Percentiles rank a stretch among this genome's conserved stretches.
These are phyloP conservation scores for Scedosporium dehoogii DNA, from an alignment of 2,329 filamentous ascomycete species.

Conservation along the genomic window DNA sequence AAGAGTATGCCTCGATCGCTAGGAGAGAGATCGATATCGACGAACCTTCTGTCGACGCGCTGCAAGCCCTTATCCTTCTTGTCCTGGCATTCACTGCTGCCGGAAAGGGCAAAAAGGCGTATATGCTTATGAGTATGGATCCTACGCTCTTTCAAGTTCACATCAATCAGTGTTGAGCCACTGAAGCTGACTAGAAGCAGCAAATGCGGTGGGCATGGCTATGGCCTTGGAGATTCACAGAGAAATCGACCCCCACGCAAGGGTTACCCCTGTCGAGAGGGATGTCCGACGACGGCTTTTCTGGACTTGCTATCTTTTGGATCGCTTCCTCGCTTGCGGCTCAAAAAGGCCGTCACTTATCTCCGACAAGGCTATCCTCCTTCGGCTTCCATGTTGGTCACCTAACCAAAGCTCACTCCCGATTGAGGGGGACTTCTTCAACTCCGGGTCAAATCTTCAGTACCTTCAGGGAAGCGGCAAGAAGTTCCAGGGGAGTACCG, in stretches of 20 bases:
- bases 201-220: constrained; percentile 70
- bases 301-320: constrained; percentile 81
- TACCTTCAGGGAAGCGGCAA: constrained; percentile 59
- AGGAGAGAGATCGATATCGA: constrained; percentile 66
- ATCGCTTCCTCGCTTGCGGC: constrained; percentile 72
- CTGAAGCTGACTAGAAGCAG: constrained; percentile 34
- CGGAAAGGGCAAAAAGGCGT: constrained; percentile 74
- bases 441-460: constrained; percentile 67
- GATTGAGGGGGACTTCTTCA: constrained; percentile 72
- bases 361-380: constrained; percentile 62
- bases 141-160: neutral
- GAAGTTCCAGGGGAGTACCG: constrained; percentile 63
- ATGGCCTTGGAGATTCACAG: constrained; percentile 73
- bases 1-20: constrained; percentile 63
- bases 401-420: constrained; percentile 49
- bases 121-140: constrained; percentile 67
- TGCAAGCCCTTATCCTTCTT: constrained; percentile 68
- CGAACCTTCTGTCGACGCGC: constrained; percentile 66
- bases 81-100: constrained; percentile 66
- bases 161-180: neutral
- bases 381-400: constrained; percentile 68
- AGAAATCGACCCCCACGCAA: constrained; percentile 55
- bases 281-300: constrained; percentile 74
- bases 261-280: constrained; percentile 56
- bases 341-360: constrained; percentile 76